Conservation (phyloP, 495 filamentous ascomycete genomes). For the Hyaloscypha bicolor region DNA sequence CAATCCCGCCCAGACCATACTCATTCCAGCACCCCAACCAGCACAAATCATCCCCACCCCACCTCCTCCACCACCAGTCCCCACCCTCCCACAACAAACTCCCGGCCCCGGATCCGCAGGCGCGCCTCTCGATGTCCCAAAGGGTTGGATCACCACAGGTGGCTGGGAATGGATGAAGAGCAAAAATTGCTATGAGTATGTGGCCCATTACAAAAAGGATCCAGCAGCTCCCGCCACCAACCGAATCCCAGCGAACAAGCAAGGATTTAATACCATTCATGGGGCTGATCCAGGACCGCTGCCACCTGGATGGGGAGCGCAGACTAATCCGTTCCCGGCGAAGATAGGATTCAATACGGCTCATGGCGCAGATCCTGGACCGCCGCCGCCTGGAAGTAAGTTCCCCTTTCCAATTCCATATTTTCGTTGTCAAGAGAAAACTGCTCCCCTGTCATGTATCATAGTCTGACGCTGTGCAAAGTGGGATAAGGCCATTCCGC, state of each 20-base stretch:
- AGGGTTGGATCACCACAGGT: too few relatives aligned
- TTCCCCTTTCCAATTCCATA: neutral
- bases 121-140: neutral
- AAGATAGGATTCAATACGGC: neutral
- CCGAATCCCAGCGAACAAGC: too few relatives aligned
- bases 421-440: neutral
- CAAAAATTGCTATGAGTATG: too few relatives aligned
- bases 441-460: neutral
- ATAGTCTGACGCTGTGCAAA: neutral
- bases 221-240: neutral
- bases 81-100: conserved; percentile 6
- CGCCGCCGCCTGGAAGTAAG: neutral
- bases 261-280: conserved; percentile 1
- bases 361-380: neutral
- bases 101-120: neutral
- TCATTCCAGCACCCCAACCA: neutral
- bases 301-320: conserved; percentile 4
- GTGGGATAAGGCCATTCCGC: neutral
- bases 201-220: neutral
- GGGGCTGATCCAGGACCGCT: neutral
- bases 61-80: neutral
- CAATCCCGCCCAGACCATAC: neutral
- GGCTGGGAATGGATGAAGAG: neutral
- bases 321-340: neutral
- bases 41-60: neutral